These are phyloP conservation scores for Corinectria fuckeliana DNA, from an alignment of 2,329 filamentous ascomycete species.

Conservation along the genomic window DNA sequence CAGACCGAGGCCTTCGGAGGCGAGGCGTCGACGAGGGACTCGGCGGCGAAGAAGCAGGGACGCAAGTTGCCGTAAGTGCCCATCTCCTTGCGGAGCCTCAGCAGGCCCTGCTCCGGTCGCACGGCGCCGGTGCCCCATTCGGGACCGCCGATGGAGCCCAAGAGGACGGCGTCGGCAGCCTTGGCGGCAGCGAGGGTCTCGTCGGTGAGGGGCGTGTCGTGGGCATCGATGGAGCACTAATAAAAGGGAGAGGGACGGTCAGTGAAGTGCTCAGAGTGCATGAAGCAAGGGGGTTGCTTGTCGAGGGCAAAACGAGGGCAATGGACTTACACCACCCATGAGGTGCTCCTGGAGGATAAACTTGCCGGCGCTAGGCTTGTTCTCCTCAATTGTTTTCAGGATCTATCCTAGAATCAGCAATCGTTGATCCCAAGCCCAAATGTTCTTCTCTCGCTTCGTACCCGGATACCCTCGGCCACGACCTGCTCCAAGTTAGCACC, in stretches of 20 bases:
- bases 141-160: slow-evolving; percentile 94
- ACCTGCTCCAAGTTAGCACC: slow-evolving; percentile 57
- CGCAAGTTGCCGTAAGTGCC: slow-evolving; percentile 93
- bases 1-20: slow-evolving; percentile 87
- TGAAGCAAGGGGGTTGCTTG: slow-evolving; percentile 2
- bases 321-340: slow-evolving; percentile 79
- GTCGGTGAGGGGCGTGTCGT: slow-evolving; percentile 80
- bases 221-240: slow-evolving; percentile 87
- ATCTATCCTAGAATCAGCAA: slow-evolving; percentile 57
- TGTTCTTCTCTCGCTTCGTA: slow-evolving; percentile 45
- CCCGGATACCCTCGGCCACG: slow-evolving; percentile 84
- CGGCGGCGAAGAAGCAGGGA: slow-evolving; percentile 93
- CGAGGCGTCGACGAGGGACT: slow-evolving; percentile 81
- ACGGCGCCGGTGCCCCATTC: slow-evolving; percentile 92
- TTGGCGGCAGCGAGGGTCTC: slow-evolving; percentile 84
- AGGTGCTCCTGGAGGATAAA: slow-evolving; percentile 93
- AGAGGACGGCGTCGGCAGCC: slow-evolving; percentile 84
- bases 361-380: slow-evolving; percentile 70
- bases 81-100: slow-evolving; percentile 91
- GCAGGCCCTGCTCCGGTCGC: slow-evolving; percentile 90
- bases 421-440: not conserved
- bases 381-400: slow-evolving; percentile 78
- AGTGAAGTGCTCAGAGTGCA: not conserved
- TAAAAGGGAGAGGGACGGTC: not conserved
- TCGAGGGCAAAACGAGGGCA: not conserved